phyloP scores from a whole-genome alignment of 129 eudicot genomes.

The Flaveria linearis region DNA sequence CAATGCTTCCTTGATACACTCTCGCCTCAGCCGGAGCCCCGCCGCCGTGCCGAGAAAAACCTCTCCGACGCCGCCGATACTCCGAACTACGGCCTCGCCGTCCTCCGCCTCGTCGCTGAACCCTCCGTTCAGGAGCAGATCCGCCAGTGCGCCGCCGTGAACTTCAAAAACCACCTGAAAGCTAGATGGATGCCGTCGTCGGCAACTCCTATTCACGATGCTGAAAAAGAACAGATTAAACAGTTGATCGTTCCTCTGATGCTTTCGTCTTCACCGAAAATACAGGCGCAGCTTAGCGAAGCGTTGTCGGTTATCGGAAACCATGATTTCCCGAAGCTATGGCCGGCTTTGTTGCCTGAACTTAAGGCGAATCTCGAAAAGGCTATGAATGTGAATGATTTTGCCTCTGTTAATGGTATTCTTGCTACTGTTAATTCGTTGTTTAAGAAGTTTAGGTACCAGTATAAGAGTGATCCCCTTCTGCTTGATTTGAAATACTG shows the following conservation, averaged over 20 bases:
- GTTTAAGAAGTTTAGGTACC: slow-evolving; percentile 77
- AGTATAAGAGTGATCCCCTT: slow-evolving; percentile 62
- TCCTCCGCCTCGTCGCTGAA: slow-evolving; percentile 76
- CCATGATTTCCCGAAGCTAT: slow-evolving; percentile 78
- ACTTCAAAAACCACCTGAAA: slow-evolving; percentile 84
- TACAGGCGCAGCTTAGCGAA: slow-evolving; percentile 87
- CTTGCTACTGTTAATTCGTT: slow-evolving; percentile 68
- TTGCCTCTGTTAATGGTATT: slow-evolving; percentile 45
- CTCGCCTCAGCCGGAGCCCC: slow-evolving; percentile 75
- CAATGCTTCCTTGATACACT: slow-evolving; percentile 69
- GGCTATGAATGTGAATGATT: slow-evolving; percentile 29
- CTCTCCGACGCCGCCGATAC: slow-evolving; percentile 64
- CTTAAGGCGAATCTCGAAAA: slow-evolving; percentile 48
- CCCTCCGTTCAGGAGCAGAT: slow-evolving; percentile 68
- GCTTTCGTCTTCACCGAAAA: slow-evolving; percentile 54
- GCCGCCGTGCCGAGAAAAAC: slow-evolving; percentile 74
- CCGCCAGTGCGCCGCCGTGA: slow-evolving; percentile 82
- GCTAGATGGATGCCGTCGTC: slow-evolving; percentile 53
- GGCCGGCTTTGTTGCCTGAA: slow-evolving; percentile 81
- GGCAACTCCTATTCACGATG: slow-evolving; percentile 46
- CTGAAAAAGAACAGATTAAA: slow-evolving; percentile 81
- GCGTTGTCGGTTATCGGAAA: slow-evolving; percentile 80
- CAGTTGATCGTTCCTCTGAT: slow-evolving; percentile 69
- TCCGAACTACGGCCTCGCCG: slow-evolving; percentile 78
- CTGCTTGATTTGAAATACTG: slow-evolving; percentile 72